phyloP scores from a whole-genome alignment of 2,329 filamentous ascomycete species.

The Cytospora chrysosperma region DNA sequence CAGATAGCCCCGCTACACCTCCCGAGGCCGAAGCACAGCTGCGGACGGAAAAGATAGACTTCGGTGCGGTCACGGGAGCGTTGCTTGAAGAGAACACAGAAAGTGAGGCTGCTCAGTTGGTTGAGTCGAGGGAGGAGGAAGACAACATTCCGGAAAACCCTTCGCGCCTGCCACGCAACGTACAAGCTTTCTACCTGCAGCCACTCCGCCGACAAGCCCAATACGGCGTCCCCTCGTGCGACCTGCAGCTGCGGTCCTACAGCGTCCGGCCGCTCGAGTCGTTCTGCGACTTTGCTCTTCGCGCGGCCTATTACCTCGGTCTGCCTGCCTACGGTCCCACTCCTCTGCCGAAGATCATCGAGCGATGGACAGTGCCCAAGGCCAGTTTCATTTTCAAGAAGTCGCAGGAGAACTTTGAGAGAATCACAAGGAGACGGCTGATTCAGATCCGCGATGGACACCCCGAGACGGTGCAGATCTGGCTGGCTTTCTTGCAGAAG shows the following conservation, averaged over 20 bases:
- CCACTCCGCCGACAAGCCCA: constrained; percentile 74
- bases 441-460: constrained; percentile 93
- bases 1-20: not conserved
- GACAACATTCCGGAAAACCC: constrained; percentile 28
- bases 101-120: not conserved
- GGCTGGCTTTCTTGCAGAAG: constrained; percentile 89
- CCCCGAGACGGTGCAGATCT: constrained; percentile 82
- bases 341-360: constrained; percentile 79
- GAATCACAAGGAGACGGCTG: constrained; percentile 78
- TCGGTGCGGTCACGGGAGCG: not conserved
- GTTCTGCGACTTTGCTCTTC: constrained; percentile 90
- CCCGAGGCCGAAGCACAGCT: not conserved
- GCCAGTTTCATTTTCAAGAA: constrained; percentile 96
- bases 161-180: constrained; percentile 67
- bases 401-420: constrained; percentile 95
- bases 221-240: constrained; percentile 79
- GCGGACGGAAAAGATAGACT: not conserved
- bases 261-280: constrained; percentile 87
- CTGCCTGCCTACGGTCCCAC: constrained; percentile 84
- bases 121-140: constrained; percentile 1
- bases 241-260: constrained; percentile 92
- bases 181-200: constrained; percentile 83
- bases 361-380: constrained; percentile 91
- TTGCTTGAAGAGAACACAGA: not conserved
- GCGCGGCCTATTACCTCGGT: constrained; percentile 90